Evolutionary conservation across 2,329 filamentous ascomycete species (phyloP).

Genomic region (Botrytis pseudocinerea): DNA sequence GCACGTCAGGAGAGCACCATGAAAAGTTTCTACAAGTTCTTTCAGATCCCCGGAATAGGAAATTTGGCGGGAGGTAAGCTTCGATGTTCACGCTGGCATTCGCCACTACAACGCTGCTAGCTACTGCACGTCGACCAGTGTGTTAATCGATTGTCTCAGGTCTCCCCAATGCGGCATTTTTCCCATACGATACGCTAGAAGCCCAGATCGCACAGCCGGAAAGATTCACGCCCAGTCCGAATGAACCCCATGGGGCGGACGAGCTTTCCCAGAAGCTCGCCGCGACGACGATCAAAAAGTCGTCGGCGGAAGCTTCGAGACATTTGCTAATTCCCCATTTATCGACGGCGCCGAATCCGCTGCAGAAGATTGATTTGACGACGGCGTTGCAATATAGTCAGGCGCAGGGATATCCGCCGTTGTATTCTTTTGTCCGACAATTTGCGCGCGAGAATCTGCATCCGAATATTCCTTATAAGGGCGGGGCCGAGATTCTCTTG

Average conservation of each 20-base stretch:
- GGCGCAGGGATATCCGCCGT: slow-evolving; percentile 77
- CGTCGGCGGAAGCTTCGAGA: slow-evolving; percentile 32
- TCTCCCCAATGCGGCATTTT: slow-evolving; percentile 77
- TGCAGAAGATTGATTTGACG: slow-evolving; percentile 74
- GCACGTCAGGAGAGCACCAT: slow-evolving; percentile 64
- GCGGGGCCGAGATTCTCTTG: slow-evolving; percentile 74
- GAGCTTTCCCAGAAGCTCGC: slow-evolving; percentile 43
- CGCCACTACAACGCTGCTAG: neutral
- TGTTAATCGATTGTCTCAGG: slow-evolving; percentile 45
- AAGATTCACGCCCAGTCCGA: slow-evolving; percentile 71
- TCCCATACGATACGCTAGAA: slow-evolving; percentile 89
- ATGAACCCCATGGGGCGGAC: slow-evolving; percentile 48
- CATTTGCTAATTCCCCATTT: slow-evolving; percentile 74
- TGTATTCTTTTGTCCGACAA: slow-evolving; percentile 75
- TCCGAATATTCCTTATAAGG: slow-evolving; percentile 76
- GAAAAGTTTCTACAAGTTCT: slow-evolving; percentile 87
- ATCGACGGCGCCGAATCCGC: slow-evolving; percentile 56
- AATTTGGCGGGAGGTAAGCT: slow-evolving; percentile 63
- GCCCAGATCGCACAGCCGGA: slow-evolving; percentile 73
- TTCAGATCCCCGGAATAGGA: slow-evolving; percentile 61
- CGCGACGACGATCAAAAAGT: slow-evolving; percentile 36
- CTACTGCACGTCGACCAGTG: slow-evolving; percentile 11
- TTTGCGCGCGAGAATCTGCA: slow-evolving; percentile 77
- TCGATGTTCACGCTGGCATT: neutral
- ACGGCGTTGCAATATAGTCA: slow-evolving; percentile 85